Evolutionary conservation across 2,329 filamentous ascomycete genomes (phyloP).

Genomic region (Plenodomus tracheiphilus): DNA sequence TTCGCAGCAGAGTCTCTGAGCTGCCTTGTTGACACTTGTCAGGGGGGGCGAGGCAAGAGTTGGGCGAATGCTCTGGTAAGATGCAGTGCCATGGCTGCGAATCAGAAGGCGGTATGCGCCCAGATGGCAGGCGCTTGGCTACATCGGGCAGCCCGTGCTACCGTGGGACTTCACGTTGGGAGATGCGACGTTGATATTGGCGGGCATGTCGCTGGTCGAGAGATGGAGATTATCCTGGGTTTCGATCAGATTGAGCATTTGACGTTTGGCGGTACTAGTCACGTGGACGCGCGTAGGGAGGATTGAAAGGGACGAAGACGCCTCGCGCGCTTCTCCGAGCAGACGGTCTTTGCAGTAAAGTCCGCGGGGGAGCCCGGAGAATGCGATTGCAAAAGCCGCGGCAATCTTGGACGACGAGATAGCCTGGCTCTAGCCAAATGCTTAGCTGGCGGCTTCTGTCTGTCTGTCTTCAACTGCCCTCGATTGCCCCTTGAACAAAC

Average conservation of each 20-base stretch:
- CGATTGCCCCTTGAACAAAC: no score
- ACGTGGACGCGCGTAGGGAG: slow-evolving; percentile 13
- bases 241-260: slow-evolving; percentile 3
- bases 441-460: no score
- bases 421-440: no score
- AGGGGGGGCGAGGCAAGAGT: slow-evolving; percentile 4
- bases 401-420: no score
- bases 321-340: background rate
- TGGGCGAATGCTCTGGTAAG: slow-evolving; percentile 9
- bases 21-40: background rate
- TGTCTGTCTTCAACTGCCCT: no score
- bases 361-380: background rate
- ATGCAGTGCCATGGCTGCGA: slow-evolving; percentile 5
- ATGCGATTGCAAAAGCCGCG: no score
- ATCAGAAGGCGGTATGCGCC: slow-evolving; percentile 19
- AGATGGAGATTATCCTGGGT: slow-evolving; percentile 1
- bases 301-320: background rate
- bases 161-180: slow-evolving; percentile 22
- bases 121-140: slow-evolving; percentile 21
- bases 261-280: slow-evolving; percentile 6
- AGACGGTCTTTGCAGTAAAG: background rate
- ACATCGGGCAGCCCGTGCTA: slow-evolving; percentile 22
- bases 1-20: background rate
- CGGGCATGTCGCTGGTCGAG: slow-evolving; percentile 7
- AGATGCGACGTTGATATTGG: slow-evolving; percentile 25